These are phyloP conservation scores for Mycena maculata DNA, from an alignment of 768 basidiomycete genomes.

Conservation along the genomic window DNA sequence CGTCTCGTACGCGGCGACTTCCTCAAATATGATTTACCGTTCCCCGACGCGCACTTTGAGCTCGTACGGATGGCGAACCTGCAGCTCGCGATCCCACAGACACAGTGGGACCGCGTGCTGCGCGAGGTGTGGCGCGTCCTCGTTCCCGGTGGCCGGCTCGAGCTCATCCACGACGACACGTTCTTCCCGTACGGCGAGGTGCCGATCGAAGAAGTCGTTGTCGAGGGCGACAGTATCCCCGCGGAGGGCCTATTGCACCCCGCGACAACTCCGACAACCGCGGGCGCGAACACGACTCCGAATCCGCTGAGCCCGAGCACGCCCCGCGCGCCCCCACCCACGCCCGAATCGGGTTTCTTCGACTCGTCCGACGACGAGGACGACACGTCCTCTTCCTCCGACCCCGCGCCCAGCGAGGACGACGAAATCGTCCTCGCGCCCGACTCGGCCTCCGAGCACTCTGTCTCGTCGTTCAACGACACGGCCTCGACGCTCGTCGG, in stretches of 20 bases:
- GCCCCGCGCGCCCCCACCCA: conserved; percentile 27
- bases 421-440: conserved; percentile 9
- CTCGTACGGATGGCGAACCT: conserved; percentile 80
- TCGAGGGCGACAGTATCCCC: neutral
- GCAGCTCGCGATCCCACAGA: conserved; percentile 67
- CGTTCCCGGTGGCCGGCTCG: conserved; percentile 69
- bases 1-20: conserved; percentile 74
- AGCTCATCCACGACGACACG: conserved; percentile 80
- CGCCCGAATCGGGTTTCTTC: conserved; percentile 31
- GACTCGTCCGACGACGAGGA: conserved; percentile 32
- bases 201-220: conserved; percentile 32
- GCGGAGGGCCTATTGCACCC: neutral
- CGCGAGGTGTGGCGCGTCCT: conserved; percentile 73
- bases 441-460: conserved; percentile 25
- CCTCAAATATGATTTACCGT: conserved; percentile 68
- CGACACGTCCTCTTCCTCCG: conserved; percentile 8
- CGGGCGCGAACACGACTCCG: neutral
- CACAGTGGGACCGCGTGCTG: conserved; percentile 70
- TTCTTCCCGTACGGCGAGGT: conserved; percentile 67
- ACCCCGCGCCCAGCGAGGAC: too few relatives aligned
- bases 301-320: too few relatives aligned
- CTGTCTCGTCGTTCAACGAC: conserved; percentile 22
- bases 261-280: neutral
- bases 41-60: conserved; percentile 72
- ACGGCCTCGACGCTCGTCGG: conserved; percentile 33